Evolutionary conservation across 139 green algal species (phyloP), one percentile per base, ranked within the genome.

Genomic region (Gonium pectorale): DNA sequence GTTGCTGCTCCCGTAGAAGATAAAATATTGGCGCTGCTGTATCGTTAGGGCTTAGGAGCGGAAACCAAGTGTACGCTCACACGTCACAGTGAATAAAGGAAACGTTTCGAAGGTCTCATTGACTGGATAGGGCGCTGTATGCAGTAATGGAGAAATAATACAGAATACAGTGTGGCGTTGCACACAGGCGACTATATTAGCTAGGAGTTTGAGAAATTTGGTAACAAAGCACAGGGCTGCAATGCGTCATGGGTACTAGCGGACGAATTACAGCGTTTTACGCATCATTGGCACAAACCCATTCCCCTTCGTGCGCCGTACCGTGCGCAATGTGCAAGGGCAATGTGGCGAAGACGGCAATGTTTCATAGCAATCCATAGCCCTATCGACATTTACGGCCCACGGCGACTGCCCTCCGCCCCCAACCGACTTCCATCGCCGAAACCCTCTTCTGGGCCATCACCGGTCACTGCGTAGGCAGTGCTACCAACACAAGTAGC

Each of bases 1-100:
- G 60, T 41, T 2, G 43, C 68, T 43, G 68, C 43, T 37, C 68
- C 68, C 68, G 67, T n/a, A n/a, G n/a, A n/a, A n/a, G 67, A 54
- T 74, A n/a, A n/a, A 6, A 71, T 71, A 71, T 33, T 6, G 31
- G 35, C 35, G 5, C 46, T 46, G 46, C 21, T 71, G 44, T 43
- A 49, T 71, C 27, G 40, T 54, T 74, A 54, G 40, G 38, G 2
- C 6, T 54, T 56, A 37, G 54, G 22, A 37, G 9, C 17, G 8
- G 67, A 22, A 6, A 52, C 40, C 9, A 74, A 56, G 49, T 56
- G 49, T 13, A 13, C 17, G 49, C 17, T 56, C 13, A 17, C 13
- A 56, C 13, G 13, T 56, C 13, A 56, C 13, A 26, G 17, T 56
- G 49, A 56, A 56, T 56, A 56, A 56, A 56, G 49, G 13, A 56